phyloP scores from a whole-genome alignment of 2,329 filamentous ascomycete genomes.

The Fonsecaea pedrosoi region DNA sequence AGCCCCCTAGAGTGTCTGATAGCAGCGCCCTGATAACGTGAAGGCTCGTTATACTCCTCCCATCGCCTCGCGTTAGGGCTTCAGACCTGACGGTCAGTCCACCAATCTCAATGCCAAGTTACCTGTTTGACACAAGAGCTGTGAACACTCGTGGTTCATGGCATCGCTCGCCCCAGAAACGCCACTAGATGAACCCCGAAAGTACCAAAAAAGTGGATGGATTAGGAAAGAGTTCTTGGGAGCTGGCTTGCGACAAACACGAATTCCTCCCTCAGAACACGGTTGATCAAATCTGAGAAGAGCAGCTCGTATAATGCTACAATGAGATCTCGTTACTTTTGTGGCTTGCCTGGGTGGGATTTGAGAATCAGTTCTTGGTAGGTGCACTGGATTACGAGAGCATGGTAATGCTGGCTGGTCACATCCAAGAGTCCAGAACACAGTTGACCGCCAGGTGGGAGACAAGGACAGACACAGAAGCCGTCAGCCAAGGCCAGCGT shows the following conservation, averaged over 20 bases:
- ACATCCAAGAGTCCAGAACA: slow-evolving; percentile 18
- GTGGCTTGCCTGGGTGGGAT: slow-evolving; percentile 4
- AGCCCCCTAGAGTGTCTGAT: slow-evolving; percentile 10
- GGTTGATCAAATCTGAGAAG: not conserved
- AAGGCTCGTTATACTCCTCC: not conserved
- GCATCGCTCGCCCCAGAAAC: not conserved
- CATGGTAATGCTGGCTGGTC: not conserved
- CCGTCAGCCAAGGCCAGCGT: slow-evolving; percentile 8
- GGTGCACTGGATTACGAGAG: slow-evolving; percentile 25
- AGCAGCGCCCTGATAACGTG: slow-evolving; percentile 10
- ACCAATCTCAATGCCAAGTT: slow-evolving; percentile 10
- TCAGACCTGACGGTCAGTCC: slow-evolving; percentile 13
- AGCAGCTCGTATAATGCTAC: not conserved
- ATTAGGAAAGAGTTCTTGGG: slow-evolving; percentile 12
- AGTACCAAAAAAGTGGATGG: not conserved
- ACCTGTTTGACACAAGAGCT: not conserved
- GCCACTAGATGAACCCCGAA: not conserved
- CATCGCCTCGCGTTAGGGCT: not conserved
- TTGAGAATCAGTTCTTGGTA: slow-evolving; percentile 10
- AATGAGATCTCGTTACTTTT: not conserved
- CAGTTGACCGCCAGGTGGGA: slow-evolving; percentile 11
- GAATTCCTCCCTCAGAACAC: not conserved
- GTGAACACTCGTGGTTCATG: not conserved
- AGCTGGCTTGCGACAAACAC: not conserved
- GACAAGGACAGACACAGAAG: not conserved